phyloP scores from a whole-genome alignment of 441 rosid species.

The Gossypium aridum region DNA sequence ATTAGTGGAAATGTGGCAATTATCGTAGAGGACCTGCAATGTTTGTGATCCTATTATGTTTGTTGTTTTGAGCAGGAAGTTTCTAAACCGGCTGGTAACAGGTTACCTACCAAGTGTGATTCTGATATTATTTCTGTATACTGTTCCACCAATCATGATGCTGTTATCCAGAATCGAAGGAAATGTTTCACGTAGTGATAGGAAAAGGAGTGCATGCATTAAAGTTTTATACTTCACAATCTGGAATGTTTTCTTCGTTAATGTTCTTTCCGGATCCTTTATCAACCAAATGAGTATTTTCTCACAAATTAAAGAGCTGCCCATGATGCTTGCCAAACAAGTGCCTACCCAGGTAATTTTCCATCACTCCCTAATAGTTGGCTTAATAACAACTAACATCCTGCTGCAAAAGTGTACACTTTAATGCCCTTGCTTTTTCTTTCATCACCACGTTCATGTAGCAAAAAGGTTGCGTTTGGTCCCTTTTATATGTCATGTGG shows the following conservation, averaged over 20 bases:
- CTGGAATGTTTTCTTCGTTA: constrained; percentile 91
- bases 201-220: constrained; percentile 81
- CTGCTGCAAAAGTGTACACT: neutral
- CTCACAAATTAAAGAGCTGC: constrained; percentile 55
- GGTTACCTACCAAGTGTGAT: constrained; percentile 96
- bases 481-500: neutral
- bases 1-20: neutral
- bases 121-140: constrained; percentile 51
- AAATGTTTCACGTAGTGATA: constrained; percentile 56
- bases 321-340: constrained; percentile 63
- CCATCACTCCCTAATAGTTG: constrained; percentile 7
- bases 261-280: constrained; percentile 73
- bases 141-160: constrained; percentile 92
- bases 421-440: neutral
- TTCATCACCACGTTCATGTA: neutral
- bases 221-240: constrained; percentile 78
- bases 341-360: constrained; percentile 72
- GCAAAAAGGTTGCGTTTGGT: neutral
- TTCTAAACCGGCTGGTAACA: constrained; percentile 58
- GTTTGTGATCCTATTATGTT: constrained; percentile 4
- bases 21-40: neutral
- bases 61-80: constrained; percentile 43
- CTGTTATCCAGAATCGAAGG: constrained; percentile 76
- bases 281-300: constrained; percentile 50
- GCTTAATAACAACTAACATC: neutral